phyloP scores from a whole-genome alignment of 106 monocot species.

The Narthecium ossifragum region DNA sequence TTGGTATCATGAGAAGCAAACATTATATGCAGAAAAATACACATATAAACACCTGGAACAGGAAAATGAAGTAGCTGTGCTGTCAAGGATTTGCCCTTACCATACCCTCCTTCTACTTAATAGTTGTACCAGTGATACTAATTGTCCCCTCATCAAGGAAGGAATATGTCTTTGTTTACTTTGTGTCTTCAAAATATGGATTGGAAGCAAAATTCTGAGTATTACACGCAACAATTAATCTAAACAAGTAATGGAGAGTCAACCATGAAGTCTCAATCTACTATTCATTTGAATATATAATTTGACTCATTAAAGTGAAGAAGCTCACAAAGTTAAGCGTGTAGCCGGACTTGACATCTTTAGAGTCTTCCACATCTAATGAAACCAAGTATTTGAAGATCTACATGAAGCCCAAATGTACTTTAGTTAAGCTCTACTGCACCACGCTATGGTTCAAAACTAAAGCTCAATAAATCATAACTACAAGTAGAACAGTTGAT shows the following conservation, averaged over 20 bases:
- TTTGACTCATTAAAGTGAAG: no score
- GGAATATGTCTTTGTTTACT: constrained; percentile 45
- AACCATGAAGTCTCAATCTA: no score
- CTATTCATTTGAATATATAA: no score
- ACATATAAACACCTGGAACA: neutral
- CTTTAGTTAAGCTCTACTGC: no score
- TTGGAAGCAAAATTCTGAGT: constrained; percentile 62
- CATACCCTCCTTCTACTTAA: constrained; percentile 76
- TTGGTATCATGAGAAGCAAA: constrained; percentile 4
- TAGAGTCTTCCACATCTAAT: constrained; percentile 66
- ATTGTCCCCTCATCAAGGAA: constrained; percentile 59
- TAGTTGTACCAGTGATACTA: constrained; percentile 48
- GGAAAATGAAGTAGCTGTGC: no score
- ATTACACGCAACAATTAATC: neutral
- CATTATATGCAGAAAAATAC: neutral
- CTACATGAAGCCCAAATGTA: constrained; percentile 27
- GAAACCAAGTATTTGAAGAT: constrained; percentile 73
- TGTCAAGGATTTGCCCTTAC: constrained; percentile 36
- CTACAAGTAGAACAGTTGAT: no score
- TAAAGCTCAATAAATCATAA: no score
- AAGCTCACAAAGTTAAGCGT: constrained; percentile 75
- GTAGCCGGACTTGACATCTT: constrained; percentile 74
- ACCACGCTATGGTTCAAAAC: no score
- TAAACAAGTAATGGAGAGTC: neutral
- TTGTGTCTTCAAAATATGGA: constrained; percentile 70